These are phyloP conservation scores for Tremellales sp. DNA, from an alignment of 1,284 basidiomycete genomes.

Conservation along the genomic window DNA sequence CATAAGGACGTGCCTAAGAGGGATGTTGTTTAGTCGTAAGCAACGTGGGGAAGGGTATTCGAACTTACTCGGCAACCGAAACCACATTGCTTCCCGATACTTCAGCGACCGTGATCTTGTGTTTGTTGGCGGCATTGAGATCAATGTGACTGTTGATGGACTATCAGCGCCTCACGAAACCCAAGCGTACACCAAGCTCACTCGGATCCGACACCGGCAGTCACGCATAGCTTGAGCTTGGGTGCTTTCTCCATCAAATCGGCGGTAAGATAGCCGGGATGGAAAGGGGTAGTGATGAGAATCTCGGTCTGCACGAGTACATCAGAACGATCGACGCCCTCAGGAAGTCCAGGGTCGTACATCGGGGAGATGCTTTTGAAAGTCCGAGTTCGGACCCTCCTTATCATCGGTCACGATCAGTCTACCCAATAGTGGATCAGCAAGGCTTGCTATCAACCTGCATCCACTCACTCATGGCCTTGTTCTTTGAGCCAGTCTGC, in stretches of 20 bases:
- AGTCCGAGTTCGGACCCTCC: slow-evolving; percentile 77
- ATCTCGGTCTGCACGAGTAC: slow-evolving; percentile 38
- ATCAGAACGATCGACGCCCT: neutral
- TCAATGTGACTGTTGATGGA: slow-evolving; percentile 64
- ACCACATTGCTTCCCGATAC: slow-evolving; percentile 79
- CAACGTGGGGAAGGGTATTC: neutral
- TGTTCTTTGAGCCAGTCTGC: slow-evolving; percentile 65
- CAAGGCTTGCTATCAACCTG: slow-evolving; percentile 12
- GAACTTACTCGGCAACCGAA: slow-evolving; percentile 70
- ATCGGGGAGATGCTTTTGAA: slow-evolving; percentile 83
- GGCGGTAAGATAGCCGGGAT: slow-evolving; percentile 80
- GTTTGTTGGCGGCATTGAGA: slow-evolving; percentile 79
- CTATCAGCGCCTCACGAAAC: neutral
- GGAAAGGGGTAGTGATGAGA: slow-evolving; percentile 79
- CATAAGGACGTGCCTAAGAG: slow-evolving; percentile 66
- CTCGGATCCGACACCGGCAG: slow-evolving; percentile 91
- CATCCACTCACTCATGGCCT: slow-evolving; percentile 66
- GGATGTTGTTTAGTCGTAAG: neutral
- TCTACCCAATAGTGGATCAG: slow-evolving; percentile 22
- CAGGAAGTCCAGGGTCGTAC: slow-evolving; percentile 50
- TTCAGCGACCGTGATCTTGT: slow-evolving; percentile 76
- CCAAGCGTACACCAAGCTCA: slow-evolving; percentile 5
- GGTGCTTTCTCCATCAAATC: slow-evolving; percentile 75
- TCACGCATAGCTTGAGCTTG: slow-evolving; percentile 88
- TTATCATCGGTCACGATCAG: slow-evolving; percentile 71